Evolutionary conservation across 345 rosid species (phyloP).

Genomic region (Psidium friedrichsthalianum): DNA sequence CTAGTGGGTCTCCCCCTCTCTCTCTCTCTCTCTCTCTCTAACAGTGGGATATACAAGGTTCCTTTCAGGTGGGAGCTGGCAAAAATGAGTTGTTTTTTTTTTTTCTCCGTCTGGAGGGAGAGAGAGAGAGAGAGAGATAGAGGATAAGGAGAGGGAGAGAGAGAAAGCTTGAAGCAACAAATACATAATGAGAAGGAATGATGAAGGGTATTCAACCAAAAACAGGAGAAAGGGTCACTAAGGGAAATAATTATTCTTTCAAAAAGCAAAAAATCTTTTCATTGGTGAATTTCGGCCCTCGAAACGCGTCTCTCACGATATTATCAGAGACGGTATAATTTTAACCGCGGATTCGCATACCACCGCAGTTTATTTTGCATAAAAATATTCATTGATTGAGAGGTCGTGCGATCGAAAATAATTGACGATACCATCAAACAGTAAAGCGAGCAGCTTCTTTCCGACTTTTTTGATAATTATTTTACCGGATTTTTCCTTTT

Average conservation of each 20-base stretch:
- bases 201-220: constrained; percentile 14
- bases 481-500: not conserved
- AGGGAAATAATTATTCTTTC: not conserved
- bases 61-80: constrained; percentile 42
- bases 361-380: too few relatives aligned
- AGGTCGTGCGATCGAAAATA: too few relatives aligned
- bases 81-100: constrained; percentile 23
- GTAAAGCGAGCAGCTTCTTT: too few relatives aligned
- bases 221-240: not conserved
- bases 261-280: not conserved
- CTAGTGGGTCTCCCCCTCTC: constrained; percentile 7
- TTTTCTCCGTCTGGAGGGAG: constrained; percentile 1
- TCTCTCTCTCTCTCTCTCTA: constrained; percentile 2
- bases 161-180: constrained; percentile 54
- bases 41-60: constrained; percentile 22
- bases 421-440: fast-evolving
- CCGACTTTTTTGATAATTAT: not conserved
- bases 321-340: too few relatives aligned
- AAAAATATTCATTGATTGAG: too few relatives aligned
- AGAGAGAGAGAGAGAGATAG: constrained; percentile 7
- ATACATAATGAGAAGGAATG: constrained; percentile 36
- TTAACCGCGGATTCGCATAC: too few relatives aligned
- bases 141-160: constrained; percentile 4
- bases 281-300: too few relatives aligned
- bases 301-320: too few relatives aligned